Evolutionary conservation across 2,329 filamentous ascomycete genomes (phyloP), one percentile per base, ranked within the genome.

Genomic region (Arthrobotrys sinensis): DNA sequence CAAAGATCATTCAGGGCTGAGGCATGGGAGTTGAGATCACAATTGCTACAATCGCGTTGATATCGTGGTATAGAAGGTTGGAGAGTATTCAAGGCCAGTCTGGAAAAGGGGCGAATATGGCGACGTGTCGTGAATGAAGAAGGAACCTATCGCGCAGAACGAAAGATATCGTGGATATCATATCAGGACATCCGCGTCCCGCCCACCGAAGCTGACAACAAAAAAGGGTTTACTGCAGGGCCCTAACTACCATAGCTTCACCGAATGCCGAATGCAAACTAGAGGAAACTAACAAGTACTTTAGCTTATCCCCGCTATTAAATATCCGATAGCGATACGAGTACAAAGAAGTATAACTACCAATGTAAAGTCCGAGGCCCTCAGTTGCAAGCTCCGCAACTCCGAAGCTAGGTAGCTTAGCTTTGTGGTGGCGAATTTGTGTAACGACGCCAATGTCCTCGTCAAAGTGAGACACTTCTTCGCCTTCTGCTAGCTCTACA

Each of bases 201-300:
- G 36, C 10, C 16, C 12, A 40, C 55, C 55, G 55, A 60, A 40
- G 55, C 55, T 60, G 55, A 60, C 55, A 60, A 60, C 55, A 60
- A 43, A 28, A 36, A 16, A 24, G n/a, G 45, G 2, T 2, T 38
- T 8, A 38, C 36, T 38, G 6, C 36, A 38, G 8, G 36, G 12
- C 8, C 36, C 24, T 28, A 28, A 28, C 24, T 28, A 28, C 24
- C 4, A 28, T 4, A 4, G 24, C 24, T 28, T 28, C 24, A 28
- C 24, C 4, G 24, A 28, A 28, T 28, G 4, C 24, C 24, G 24
- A 28, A 28, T 4, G 4, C 24, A 28, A 2, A 28, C n/a, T n/a
- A n/a, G n/a, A n/a, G n/a, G n/a, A n/a, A n/a, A n/a, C 24, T 2
- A 28, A 28, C 24, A 28, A 28, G 24, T n/a, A 28, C 24, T 28